Conservation (phyloP, 768 basidiomycete species). For the Tylopilus subfusipes region DNA sequence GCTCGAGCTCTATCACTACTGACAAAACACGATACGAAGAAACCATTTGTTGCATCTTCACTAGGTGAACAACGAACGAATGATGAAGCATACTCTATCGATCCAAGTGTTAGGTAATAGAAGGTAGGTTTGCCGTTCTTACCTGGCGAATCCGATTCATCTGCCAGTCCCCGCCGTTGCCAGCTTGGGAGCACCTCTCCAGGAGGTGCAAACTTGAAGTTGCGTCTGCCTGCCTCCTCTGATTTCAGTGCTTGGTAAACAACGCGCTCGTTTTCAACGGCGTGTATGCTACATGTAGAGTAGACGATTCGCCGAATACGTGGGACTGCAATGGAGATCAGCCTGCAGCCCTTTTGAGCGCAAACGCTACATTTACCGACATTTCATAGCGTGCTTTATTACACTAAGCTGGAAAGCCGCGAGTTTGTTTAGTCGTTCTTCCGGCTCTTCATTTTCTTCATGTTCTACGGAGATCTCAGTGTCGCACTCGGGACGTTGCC, state of each 20-base stretch:
- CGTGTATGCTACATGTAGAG: conserved; percentile 95
- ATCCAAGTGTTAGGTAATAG: background rate
- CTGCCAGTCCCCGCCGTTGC: conserved; percentile 72
- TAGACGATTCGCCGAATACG: conserved; percentile 81
- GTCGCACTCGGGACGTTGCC: background rate
- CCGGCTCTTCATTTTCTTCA: conserved; percentile 54
- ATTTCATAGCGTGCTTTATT: conserved; percentile 94
- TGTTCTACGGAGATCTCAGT: conserved; percentile 38
- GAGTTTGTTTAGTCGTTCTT: conserved; percentile 77
- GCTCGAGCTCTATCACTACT: background rate
- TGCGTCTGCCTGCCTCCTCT: conserved; percentile 56
- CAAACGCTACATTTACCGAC: conserved; percentile 41
- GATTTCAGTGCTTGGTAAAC: conserved; percentile 70
- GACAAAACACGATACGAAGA: conserved; percentile 95
- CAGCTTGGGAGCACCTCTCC: conserved; percentile 74
- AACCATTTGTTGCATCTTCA: conserved; percentile 91
- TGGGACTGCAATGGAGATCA: conserved; percentile 52
- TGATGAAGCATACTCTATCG: conserved; percentile 54
- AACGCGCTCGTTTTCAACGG: conserved; percentile 90
- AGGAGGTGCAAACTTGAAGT: conserved; percentile 67
- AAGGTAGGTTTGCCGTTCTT: conserved; percentile 6
- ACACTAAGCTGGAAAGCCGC: conserved; percentile 86
- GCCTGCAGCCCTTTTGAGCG: background rate
- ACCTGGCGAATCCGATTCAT: conserved; percentile 61
- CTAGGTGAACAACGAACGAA: conserved; percentile 72